phyloP scores from a whole-genome alignment of 23 red algal species.

The Agarophyton chilense region DNA sequence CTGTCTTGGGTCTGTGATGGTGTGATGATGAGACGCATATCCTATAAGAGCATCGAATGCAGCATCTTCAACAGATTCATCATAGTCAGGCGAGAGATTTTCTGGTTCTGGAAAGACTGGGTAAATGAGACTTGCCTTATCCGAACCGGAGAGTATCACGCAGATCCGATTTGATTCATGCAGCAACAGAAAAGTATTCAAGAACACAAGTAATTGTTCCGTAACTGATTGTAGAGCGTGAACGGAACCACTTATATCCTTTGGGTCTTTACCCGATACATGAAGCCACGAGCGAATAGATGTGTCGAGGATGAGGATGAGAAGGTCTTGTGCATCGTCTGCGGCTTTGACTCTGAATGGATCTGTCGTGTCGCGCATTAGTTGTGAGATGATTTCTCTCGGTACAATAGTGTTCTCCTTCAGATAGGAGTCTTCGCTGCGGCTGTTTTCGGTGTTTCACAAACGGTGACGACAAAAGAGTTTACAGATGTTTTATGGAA shows the following conservation, averaged over 20 bases:
- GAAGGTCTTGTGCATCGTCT: conserved; percentile 53
- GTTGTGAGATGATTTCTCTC: too few species aligned
- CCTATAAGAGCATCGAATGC: conserved; percentile 14
- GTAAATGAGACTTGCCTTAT: conserved; percentile 11
- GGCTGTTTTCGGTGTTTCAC: too few species aligned
- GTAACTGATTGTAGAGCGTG: conserved; percentile 36
- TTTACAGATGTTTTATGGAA: too few species aligned
- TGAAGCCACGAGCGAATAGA: conserved; percentile 34
- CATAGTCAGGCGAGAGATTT: conserved; percentile 31
- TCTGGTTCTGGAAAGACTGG: conserved; percentile 34
- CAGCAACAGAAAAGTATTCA: conserved; percentile 71
- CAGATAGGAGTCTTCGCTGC: too few species aligned
- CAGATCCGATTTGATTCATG: conserved; percentile 66
- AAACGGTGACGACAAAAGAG: too few species aligned
- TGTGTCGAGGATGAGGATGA: conserved; percentile 60
- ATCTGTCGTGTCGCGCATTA: conserved; percentile 36
- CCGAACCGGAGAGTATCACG: conserved; percentile 47
- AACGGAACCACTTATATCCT: not conserved
- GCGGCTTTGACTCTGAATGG: conserved; percentile 55
- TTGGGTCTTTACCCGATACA: not conserved
- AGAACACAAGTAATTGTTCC: conserved; percentile 61
- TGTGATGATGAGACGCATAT: conserved; percentile 1
- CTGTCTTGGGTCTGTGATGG: not conserved
- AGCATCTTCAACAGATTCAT: conserved; percentile 31
- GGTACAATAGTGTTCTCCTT: too few species aligned